Percentiles rank a stretch among this genome's conserved stretches.
These are phyloP conservation scores for Xylaria sp. DNA, from an alignment of 2,329 filamentous ascomycete genomes.

Conservation along the genomic window DNA sequence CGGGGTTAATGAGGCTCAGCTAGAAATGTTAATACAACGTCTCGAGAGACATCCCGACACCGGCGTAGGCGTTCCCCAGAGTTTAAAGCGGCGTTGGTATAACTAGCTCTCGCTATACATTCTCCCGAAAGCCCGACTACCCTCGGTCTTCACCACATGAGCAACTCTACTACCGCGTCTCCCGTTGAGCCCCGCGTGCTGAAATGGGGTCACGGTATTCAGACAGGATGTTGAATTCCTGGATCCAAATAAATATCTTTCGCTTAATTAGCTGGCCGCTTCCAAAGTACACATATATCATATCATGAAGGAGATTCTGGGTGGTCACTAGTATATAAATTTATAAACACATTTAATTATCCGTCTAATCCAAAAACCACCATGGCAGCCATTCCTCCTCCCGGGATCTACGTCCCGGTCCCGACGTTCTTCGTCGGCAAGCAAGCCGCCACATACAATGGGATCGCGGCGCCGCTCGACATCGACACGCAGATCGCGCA, in stretches of 20 bases:
- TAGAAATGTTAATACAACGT: too few relatives aligned
- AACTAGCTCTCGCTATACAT: conserved; percentile 33
- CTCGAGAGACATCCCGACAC: conserved; percentile 12
- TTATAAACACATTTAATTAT: too few relatives aligned
- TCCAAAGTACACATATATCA: neutral
- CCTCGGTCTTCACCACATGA: conserved; percentile 14
- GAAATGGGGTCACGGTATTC: neutral
- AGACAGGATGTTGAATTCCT: neutral
- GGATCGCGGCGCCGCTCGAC: conserved; percentile 64
- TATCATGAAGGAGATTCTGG: neutral
- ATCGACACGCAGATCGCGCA: conserved; percentile 67
- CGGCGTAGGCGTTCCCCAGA: too few relatives aligned
- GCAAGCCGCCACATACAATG: conserved; percentile 54
- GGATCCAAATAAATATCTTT: neutral
- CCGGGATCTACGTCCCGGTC: conserved; percentile 67
- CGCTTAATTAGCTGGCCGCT: neutral
- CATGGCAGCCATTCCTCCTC: conserved; percentile 52
- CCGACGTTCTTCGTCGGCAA: conserved; percentile 69
- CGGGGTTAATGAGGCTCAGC: too few relatives aligned
- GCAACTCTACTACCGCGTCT: conserved; percentile 28
- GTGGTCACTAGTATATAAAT: too few relatives aligned
- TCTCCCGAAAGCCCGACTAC: conserved; percentile 42
- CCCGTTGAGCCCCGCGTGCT: conserved; percentile 40
- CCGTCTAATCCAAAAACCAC: neutral
- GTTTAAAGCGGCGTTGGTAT: too few relatives aligned